Evolutionary conservation across 2,329 filamentous ascomycete species (phyloP).

Genomic region (Colletotrichum karsti): DNA sequence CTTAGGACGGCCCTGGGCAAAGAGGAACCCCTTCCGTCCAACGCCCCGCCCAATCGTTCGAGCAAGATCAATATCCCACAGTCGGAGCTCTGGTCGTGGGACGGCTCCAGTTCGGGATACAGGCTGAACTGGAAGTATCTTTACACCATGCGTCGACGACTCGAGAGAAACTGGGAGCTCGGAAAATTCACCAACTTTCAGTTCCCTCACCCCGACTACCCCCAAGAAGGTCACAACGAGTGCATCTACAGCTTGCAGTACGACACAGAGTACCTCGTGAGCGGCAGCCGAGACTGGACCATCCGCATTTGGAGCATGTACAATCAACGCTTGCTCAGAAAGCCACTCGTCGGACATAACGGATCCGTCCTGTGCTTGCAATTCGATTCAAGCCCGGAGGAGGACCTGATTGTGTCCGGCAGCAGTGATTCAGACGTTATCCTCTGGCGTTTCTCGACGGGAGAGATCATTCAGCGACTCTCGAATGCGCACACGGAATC

Average conservation of each 20-base stretch:
- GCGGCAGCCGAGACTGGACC: constrained; percentile 88
- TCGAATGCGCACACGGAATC: constrained; percentile 85
- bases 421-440: constrained; percentile 93
- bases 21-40: constrained; percentile 40
- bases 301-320: constrained; percentile 91
- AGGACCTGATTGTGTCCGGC: constrained; percentile 94
- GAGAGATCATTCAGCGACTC: constrained; percentile 80
- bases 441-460: constrained; percentile 93
- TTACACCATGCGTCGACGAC: constrained; percentile 83
- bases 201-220: constrained; percentile 83
- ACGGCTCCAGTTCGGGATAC: constrained; percentile 54
- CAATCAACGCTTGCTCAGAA: constrained; percentile 77
- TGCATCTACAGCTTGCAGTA: constrained; percentile 97
- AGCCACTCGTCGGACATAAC: constrained; percentile 78
- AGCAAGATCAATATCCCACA: constrained; percentile 40
- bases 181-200: constrained; percentile 88
- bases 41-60: constrained; percentile 37
- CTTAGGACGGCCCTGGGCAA: constrained; percentile 27
- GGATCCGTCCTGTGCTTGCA: constrained; percentile 95
- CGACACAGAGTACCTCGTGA: constrained; percentile 85
- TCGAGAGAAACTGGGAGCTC: constrained; percentile 92
- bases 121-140: constrained; percentile 93
- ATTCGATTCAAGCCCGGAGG: constrained; percentile 86
- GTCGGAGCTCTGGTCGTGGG: constrained; percentile 62
- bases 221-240: constrained; percentile 85